Base-by-base conservation (phyloP, 2,329 filamentous ascomycete genomes). In the Beauveria caledonica region DNA sequence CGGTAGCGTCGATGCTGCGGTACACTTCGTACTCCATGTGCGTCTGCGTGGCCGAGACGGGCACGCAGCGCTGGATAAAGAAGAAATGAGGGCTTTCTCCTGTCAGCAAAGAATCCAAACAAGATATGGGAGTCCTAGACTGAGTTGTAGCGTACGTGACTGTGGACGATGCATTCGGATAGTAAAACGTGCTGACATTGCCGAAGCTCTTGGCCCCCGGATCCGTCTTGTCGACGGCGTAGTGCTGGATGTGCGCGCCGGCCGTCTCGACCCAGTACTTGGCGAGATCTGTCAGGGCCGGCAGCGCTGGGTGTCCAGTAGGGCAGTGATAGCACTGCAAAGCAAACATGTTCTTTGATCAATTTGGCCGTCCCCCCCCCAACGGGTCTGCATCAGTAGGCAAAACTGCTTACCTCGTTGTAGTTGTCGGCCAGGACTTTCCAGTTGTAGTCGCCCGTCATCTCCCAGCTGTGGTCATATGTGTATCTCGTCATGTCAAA, bases 281-380 rank as follows among this genome's bases (percentile, higher is more conserved):
- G 62, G 78, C 76, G 46, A 86, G 76, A 62, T 86, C 80, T 49
- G 82, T 77, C 17, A 86, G 74, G 50, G 75, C 73, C 4, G 80
- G 76, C 40, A 85, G 79, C 62, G 83, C 80, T 3, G 84, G 82
- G 64, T 86, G 83, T 2, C 81, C 79, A 0, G 79, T 81, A 51
- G 78, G 77, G 72, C 82, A 85, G 67, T 81, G 79, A 66, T 80
- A 81, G 68, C 66, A 67, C 63, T 65, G 23, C 13, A 29, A 40
- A 36, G 9, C 6, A 27, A 7, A 8, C 2, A 9, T 9, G 1
- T 29, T 4, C n/a, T n/a, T n/a, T 27, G 25, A 27, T 27, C 25
- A 27, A 7, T 27, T 27, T n/a, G n/a, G n/a, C n/a, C n/a, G n/a
- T n/a, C n/a, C n/a, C n/a, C n/a, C n/a, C n/a, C n/a, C n/a, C n/a